phyloP scores from a whole-genome alignment of 2,329 filamentous ascomycete genomes.

The Fusarium marasasianum region DNA sequence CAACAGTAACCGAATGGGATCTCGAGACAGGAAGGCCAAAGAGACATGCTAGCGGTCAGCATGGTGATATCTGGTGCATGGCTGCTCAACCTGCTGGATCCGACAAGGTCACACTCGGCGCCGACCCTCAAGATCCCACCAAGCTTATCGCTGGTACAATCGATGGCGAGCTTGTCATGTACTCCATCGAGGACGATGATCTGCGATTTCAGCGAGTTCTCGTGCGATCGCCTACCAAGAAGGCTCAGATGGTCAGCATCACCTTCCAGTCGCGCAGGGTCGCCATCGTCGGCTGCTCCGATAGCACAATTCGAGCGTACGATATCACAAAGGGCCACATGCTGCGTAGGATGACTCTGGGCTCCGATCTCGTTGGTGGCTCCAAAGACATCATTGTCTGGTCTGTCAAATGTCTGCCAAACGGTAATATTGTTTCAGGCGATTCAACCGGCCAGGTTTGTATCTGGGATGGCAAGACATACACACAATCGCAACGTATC shows the following conservation, averaged over 20 bases:
- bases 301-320: conserved; percentile 92
- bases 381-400: conserved; percentile 90
- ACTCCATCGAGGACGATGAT: conserved; percentile 86
- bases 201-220: conserved; percentile 82
- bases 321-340: conserved; percentile 82
- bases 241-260: conserved; percentile 88
- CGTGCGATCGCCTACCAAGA: conserved; percentile 80
- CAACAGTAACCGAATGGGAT: conserved; percentile 95
- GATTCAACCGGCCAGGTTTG: conserved; percentile 94
- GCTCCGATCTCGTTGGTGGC: conserved; percentile 78
- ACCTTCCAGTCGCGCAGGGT: conserved; percentile 86
- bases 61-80: conserved; percentile 97
- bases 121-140: conserved; percentile 52
- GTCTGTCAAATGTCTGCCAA: conserved; percentile 88
- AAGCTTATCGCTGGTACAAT: conserved; percentile 88
- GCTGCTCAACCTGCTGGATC: conserved; percentile 75
- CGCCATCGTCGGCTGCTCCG: conserved; percentile 91
- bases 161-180: conserved; percentile 86
- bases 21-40: conserved; percentile 79
- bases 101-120: conserved; percentile 34
- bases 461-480: conserved; percentile 94
- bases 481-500: conserved; percentile 85
- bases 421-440: conserved; percentile 91
- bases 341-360: conserved; percentile 85
- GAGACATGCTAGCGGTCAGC: conserved; percentile 87